A percentile compares a stretch with the other conserved stretches of the same genome.
These are phyloP conservation scores for Geosmithia flava DNA, from an alignment of 2,329 filamentous ascomycete genomes.

Conservation along the genomic window DNA sequence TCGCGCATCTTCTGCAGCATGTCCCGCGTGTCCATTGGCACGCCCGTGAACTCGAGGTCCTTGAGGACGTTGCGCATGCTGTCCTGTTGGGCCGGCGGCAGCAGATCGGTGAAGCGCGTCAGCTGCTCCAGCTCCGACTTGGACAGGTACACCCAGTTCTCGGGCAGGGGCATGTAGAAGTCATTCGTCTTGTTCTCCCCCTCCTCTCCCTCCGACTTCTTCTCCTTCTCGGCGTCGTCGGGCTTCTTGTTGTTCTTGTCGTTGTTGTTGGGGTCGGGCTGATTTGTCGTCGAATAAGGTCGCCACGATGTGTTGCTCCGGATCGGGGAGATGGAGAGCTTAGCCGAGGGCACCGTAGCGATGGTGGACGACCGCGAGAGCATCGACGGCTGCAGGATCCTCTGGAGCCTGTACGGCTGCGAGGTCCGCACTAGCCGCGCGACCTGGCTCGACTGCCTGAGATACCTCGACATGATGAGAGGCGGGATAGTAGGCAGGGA, in stretches of 20 bases:
- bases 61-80: slow-evolving; percentile 47
- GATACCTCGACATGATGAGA: slow-evolving; percentile 48
- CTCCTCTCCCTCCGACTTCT: neutral
- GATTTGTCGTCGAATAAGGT: slow-evolving; percentile 21
- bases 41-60: slow-evolving; percentile 53
- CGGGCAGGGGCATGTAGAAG: slow-evolving; percentile 18
- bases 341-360: neutral
- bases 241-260: slow-evolving; percentile 5
- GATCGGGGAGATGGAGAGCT: slow-evolving; percentile 10
- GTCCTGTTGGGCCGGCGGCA: slow-evolving; percentile 50
- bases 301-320: slow-evolving; percentile 21
- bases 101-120: slow-evolving; percentile 44
- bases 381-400: slow-evolving; percentile 23
- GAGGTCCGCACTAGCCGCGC: slow-evolving; percentile 48
- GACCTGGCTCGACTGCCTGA: slow-evolving; percentile 55
- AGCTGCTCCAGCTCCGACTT: slow-evolving; percentile 39
- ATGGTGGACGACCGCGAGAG: slow-evolving; percentile 19
- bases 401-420: slow-evolving; percentile 36
- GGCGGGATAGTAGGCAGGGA: slow-evolving; percentile 12
- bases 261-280: slow-evolving; percentile 15
- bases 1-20: slow-evolving; percentile 39
- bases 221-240: slow-evolving; percentile 14
- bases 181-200: slow-evolving; percentile 29
- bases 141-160: slow-evolving; percentile 33
- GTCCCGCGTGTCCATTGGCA: slow-evolving; percentile 55